Percentiles rank a stretch among this genome's conserved stretches.
Evolutionary conservation across 2,329 filamentous ascomycete genomes (phyloP).

Genomic region (Nannizziopsis arthrosporioides): DNA sequence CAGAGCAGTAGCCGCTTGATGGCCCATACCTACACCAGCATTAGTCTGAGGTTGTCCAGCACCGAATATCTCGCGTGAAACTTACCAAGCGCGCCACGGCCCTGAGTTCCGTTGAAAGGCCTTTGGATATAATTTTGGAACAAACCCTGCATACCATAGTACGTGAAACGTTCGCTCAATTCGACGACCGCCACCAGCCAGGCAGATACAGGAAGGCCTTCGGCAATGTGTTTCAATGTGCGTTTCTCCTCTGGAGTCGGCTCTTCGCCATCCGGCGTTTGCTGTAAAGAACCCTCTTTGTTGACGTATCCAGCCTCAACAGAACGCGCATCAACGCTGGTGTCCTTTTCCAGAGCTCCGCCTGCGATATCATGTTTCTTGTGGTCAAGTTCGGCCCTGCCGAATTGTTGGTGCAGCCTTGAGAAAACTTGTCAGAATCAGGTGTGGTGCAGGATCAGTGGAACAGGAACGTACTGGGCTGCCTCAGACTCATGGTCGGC

Average conservation of each 20-base stretch:
- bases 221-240: constrained; percentile 42
- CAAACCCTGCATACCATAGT: constrained; percentile 44
- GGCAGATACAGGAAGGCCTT: constrained; percentile 44
- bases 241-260: constrained; percentile 43
- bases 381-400: background rate
- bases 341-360: constrained; percentile 2
- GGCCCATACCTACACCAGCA: constrained; percentile 22
- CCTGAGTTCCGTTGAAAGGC: constrained; percentile 29
- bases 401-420: constrained; percentile 7
- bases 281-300: constrained; percentile 6
- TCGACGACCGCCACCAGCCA: constrained; percentile 48
- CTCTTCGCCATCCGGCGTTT: constrained; percentile 40
- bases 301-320: constrained; percentile 3
- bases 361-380: constrained; percentile 6
- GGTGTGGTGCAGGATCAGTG: background rate
- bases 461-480: constrained; percentile 7
- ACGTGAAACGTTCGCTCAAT: constrained; percentile 48
- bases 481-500: constrained; percentile 10
- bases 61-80: background rate
- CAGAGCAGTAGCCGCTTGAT: constrained; percentile 38
- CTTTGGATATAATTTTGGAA: constrained; percentile 47
- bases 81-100: constrained; percentile 33
- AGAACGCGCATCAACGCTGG: background rate
- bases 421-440: background rate
- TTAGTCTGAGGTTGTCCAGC: background rate